Conservation (phyloP, 352 stramenopile genomes). For the Phytophthora sojae region DNA sequence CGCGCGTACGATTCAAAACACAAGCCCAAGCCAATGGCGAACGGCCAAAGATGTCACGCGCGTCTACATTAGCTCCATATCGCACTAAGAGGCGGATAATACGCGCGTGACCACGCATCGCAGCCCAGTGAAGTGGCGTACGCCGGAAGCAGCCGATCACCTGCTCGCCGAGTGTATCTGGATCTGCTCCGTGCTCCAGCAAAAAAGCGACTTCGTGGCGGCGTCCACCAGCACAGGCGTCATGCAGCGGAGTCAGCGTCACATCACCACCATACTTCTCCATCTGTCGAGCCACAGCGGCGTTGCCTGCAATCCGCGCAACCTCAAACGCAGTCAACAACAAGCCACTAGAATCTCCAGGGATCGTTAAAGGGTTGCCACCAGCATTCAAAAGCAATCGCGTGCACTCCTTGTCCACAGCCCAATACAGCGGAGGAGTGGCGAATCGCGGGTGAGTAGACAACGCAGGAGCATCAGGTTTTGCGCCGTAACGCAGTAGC, state of each 20-base stretch:
- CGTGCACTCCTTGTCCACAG: conserved; percentile 73
- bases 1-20: conserved; percentile 70
- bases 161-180: conserved; percentile 75
- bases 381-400: conserved; percentile 72
- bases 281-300: conserved; percentile 71
- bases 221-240: conserved; percentile 61
- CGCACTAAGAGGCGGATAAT: conserved; percentile 69
- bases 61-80: conserved; percentile 66
- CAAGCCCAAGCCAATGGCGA: conserved; percentile 78
- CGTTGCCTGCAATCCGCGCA: conserved; percentile 67
- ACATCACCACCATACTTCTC: conserved; percentile 84
- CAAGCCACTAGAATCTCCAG: conserved; percentile 24
- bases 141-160: conserved; percentile 71
- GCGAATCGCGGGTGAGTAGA: conserved; percentile 67
- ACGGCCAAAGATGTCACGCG: conserved; percentile 72
- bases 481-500: conserved; percentile 65
- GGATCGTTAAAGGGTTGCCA: conserved; percentile 69
- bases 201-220: conserved; percentile 71
- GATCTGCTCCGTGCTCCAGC: conserved; percentile 71
- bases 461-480: conserved; percentile 59
- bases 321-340: conserved; percentile 81
- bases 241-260: conserved; percentile 78
- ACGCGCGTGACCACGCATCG: conserved; percentile 71
- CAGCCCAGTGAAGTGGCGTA: conserved; percentile 82
- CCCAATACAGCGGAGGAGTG: conserved; percentile 78